Base-by-base conservation (phyloP, 345 rosid genomes). In the Sonneratia caseolaris region DNA sequence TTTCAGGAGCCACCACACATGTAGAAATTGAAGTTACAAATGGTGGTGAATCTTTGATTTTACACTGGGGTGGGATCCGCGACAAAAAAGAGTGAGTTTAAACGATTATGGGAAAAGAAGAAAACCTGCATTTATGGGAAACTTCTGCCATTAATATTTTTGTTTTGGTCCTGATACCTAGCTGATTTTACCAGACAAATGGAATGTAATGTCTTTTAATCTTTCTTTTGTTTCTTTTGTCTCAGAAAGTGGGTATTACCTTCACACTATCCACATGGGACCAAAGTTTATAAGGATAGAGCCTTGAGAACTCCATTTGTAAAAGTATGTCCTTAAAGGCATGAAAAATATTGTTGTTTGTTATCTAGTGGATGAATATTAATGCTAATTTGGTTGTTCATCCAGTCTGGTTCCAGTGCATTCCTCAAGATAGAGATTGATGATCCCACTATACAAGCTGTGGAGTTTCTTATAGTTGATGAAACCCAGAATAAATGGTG, bases 241-340 rank as follows among this genome's bases (percentile, higher is more conserved):
- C 37, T 47, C 82, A 96, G 99, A 72, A 90, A 86, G 75, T 96
- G 99, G 99, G 76, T 82, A 37, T 89, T 96, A 77, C 99, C 99
- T 69, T 86, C 92, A 74, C 83, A 73, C 68, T 78, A 64, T 51
- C 99, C 98, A 15, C 85, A 89, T 74, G 97, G 96, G 78, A 89
- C 92, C 68, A 81, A 76, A 85, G 85, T 81, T 78, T 83, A 92
- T 78, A 92, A 96, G 85, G 87, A 92, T 76, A 89, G 87, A 82
- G 99, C 98, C 48, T 91, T 96, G 66, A 86, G 99, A 84, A 86
- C 90, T 79, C 96, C 98, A 69, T 92, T 96, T 71, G 82, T 84
- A 37, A 86, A 84, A 77, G 99, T 92, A 81, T 76, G 89, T 79
- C 64, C 59, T 62, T n/a, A 5, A 13, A 56, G 40, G 22, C 37